phyloP scores from a whole-genome alignment of 2,329 filamentous ascomycete species.

The Fusarium abutilonis region DNA sequence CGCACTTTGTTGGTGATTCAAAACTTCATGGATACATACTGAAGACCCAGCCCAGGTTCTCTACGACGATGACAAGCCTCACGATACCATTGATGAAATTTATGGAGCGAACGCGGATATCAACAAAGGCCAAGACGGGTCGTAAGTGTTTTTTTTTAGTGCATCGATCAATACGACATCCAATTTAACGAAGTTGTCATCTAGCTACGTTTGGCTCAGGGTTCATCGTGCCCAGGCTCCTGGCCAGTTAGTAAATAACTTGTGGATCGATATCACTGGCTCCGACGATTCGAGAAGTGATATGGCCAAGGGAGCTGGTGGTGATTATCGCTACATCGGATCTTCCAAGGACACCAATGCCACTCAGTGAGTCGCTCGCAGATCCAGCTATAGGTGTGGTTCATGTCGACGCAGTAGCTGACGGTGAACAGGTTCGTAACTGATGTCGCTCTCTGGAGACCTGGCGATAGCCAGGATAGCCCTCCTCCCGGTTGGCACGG shows the following conservation, averaged over 20 bases:
- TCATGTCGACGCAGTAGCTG: no score
- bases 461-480: background rate
- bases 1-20: no score
- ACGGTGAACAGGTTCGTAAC: background rate
- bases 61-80: conserved; percentile 6
- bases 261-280: background rate
- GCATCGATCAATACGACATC: no score
- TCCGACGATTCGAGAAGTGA: background rate
- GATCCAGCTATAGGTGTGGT: no score
- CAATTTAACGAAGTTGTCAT: background rate
- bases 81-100: background rate
- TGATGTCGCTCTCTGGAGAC: conserved; percentile 4
- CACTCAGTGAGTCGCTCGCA: background rate
- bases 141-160: background rate
- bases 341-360: background rate
- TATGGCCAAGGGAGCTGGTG: conserved; percentile 2
- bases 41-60: background rate
- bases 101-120: background rate
- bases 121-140: conserved; percentile 1
- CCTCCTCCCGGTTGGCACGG: background rate
- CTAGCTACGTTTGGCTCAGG: conserved; percentile 3
- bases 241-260: background rate
- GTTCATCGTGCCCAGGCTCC: background rate
- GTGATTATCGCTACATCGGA: conserved; percentile 2
- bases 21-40: no score